These are phyloP conservation scores for Fonsecaea pedrosoi DNA, from an alignment of 2,329 filamentous ascomycete genomes.

Conservation along the genomic window DNA sequence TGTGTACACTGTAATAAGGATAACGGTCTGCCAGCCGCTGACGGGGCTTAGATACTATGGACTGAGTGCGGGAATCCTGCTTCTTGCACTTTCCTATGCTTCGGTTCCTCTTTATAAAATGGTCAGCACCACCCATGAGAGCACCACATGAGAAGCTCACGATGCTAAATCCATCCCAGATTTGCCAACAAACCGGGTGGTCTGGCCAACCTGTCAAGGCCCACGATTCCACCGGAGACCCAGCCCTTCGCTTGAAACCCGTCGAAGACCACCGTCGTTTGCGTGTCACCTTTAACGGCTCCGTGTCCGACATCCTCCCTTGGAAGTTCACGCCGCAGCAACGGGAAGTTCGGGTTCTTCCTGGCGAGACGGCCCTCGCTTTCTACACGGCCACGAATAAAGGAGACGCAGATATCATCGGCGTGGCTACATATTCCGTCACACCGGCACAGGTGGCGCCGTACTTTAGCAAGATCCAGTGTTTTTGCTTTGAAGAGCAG, in stretches of 20 bases:
- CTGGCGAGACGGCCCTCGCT: constrained; percentile 93
- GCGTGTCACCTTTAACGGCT: constrained; percentile 94
- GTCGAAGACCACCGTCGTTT: constrained; percentile 82
- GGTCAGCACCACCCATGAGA: constrained; percentile 47
- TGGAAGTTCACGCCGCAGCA: constrained; percentile 99
- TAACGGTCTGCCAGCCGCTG: neutral
- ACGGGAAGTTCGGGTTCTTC: constrained; percentile 91
- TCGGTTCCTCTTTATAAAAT: constrained; percentile 73
- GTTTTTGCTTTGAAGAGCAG: constrained; percentile 98
- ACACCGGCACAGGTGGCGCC: constrained; percentile 94
- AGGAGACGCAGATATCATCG: constrained; percentile 90
- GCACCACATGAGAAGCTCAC: neutral
- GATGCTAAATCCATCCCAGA: constrained; percentile 44
- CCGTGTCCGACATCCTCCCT: constrained; percentile 90
- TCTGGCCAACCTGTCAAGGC: constrained; percentile 90
- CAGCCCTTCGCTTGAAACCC: constrained; percentile 77
- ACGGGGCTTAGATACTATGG: constrained; percentile 63
- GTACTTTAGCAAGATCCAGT: constrained; percentile 99
- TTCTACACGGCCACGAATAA: constrained; percentile 98
- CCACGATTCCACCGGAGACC: constrained; percentile 67
- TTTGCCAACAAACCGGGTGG: constrained; percentile 70
- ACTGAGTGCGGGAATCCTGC: constrained; percentile 67
- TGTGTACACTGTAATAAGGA: constrained; percentile 12
- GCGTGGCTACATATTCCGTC: constrained; percentile 96
- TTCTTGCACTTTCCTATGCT: constrained; percentile 68